Evolutionary conservation across 2,329 filamentous ascomycete genomes (phyloP), one percentile per base, ranked within the genome.

Genomic region (Exophiala alcalophila): DNA sequence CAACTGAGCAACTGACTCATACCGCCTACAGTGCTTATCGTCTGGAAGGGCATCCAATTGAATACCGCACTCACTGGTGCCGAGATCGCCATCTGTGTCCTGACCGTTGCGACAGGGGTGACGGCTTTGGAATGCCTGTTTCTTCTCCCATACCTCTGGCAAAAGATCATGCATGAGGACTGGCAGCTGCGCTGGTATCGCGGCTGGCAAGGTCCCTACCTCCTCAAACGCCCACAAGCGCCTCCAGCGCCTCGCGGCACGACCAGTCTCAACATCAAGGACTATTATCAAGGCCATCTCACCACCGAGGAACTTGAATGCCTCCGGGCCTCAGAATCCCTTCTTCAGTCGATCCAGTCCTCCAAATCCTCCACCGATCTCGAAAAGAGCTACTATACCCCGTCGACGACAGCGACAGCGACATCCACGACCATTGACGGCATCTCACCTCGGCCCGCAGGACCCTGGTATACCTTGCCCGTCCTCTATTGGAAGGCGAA

Each of bases 141-240:
- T 21, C 35, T 50, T 23, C 12, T 42, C n/a, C 47, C 47, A 0
- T 50, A 20, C 14, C 31, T 50, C 19, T 35, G 44, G 20, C 27
- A 39, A 8, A 4, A 14, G 8, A n/a, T 48, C 18, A 7, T 43
- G 21, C 31, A 33, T 33, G 16, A 40, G 5, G 44, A 48, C 25
- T 44, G 30, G 33, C 21, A 20, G 14, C 7, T 48, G 7, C 43
- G 28, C 15, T 33, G 12, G 10, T 48, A 21, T 6, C 38, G 44
- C 8, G 26, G n/a, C 27, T 11, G n/a, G 21, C 14, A 31, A 37
- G 10, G 15, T 23, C 9, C 23, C 39, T 9, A 21, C 33, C 6
- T 9, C 29, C 16, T 34, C 33, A 11, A 40, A 33, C 16, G 40
- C 26, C 25, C 18, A 20, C 18, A n/a, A 27, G 11, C 18, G 25